Base-by-base conservation (phyloP, 1,284 basidiomycete genomes). In the Xerocomus nothofagi region DNA sequence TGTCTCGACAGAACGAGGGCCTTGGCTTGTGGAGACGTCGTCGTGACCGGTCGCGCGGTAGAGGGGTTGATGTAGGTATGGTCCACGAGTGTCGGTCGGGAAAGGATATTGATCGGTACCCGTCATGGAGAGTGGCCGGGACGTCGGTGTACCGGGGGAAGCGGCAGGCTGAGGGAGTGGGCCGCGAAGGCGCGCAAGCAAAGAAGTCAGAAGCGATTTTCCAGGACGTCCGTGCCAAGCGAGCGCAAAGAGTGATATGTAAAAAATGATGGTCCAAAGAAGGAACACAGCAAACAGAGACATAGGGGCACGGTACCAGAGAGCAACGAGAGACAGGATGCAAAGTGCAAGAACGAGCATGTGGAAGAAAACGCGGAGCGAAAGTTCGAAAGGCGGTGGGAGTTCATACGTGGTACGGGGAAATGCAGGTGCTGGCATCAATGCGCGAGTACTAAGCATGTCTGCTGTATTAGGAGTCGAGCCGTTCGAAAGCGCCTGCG, bases 201-300 rank as follows among this genome's bases (percentile, higher is more conserved):
- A 47, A 12, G 75, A 71, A 18, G 82, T 71, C 47, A 88, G 71
- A 38, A 81, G 63, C n/a, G 86, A 88, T 38, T 71, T 67, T 30
- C 73, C 66, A 3, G 86, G 82, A 30, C 70, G 73, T 44, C 80
- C 79, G 49, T 72, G 61, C 80, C 81, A 86, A 24, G 85, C 75
- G 44, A 82, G 71, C 24, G 67, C 49, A 44, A 82, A 52, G 56
- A 89, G 69, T 34, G 71, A 57, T 36, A 68, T 47, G 59, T 88
- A 90, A 61, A 82, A 87, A 31, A 72, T 65, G 31, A 76, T 56
- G 3, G 74, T 76, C 80, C 82, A 87, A 4, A 73, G 69, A 17
- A 90, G 71, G 65, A 89, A 88, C 18, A 85, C 71, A 44, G 70
- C 76, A 64, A 89, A 89, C n/a, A 76, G 68, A 37, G 75, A 76